Conservation (phyloP, 345 rosid genomes). For the Brassica nigra region DNA sequence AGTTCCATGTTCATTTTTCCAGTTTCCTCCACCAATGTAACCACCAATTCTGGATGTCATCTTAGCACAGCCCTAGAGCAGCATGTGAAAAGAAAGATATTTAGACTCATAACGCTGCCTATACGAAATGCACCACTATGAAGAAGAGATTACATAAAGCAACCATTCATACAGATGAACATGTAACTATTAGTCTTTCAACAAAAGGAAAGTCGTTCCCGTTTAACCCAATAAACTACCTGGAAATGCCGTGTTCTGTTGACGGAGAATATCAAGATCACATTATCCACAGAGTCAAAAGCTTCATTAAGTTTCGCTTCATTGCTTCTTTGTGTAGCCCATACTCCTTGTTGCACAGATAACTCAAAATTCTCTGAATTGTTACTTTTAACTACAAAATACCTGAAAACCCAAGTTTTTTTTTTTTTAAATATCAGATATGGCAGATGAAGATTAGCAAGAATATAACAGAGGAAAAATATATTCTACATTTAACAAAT, state of each 20-base stretch:
- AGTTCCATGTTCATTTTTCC: conserved; percentile 99
- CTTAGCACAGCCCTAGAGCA: conserved; percentile 91
- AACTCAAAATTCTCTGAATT: conserved; percentile 94
- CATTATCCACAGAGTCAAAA: conserved; percentile 87
- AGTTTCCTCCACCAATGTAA: conserved; percentile 83
- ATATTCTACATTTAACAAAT: conserved; percentile 13
- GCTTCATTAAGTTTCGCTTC: conserved; percentile 98
- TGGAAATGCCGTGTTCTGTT: conserved; percentile 95
- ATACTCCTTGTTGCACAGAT: conserved; percentile 98
- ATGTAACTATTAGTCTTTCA: neutral
- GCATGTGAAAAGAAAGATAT: conserved; percentile 18
- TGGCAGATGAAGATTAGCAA: neutral
- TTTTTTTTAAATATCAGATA: conserved; percentile 18
- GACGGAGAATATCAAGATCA: conserved; percentile 91
- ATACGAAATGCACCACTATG: neutral
- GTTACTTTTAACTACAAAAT: conserved; percentile 96
- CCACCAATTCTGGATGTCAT: conserved; percentile 97
- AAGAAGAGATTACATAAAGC: conserved; percentile 12
- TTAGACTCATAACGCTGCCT: neutral
- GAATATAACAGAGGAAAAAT: conserved; percentile 6
- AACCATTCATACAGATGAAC: conserved; percentile 21
- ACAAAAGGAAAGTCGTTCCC: neutral
- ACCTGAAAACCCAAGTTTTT: conserved; percentile 53
- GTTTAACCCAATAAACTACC: conserved; percentile 51
- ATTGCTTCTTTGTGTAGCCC: conserved; percentile 99